phyloP scores from a whole-genome alignment of 176 grass and related monocot species.

The Cenchrus purpureus region DNA sequence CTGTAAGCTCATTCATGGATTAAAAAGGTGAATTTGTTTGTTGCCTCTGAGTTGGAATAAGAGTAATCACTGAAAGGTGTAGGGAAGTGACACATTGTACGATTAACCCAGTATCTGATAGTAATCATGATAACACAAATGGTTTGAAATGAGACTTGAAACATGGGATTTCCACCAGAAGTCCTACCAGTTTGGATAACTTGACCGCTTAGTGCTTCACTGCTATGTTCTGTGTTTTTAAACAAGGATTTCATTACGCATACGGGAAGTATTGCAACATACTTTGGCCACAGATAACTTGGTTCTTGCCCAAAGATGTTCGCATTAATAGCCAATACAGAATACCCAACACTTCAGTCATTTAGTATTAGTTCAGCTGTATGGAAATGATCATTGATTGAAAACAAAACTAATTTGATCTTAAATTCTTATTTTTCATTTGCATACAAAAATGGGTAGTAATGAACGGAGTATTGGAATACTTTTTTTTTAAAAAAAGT shows the following conservation, averaged over 20 bases:
- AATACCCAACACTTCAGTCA: neutral
- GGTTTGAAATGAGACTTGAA: conserved; percentile 14
- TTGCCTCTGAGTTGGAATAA: conserved; percentile 6
- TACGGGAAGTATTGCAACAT: neutral
- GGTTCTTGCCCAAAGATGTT: neutral
- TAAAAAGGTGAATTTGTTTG: neutral
- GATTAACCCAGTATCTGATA: conserved; percentile 23
- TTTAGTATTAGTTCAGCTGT: neutral
- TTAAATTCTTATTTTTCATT: neutral
- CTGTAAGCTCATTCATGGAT: neutral
- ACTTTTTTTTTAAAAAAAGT: neutral
- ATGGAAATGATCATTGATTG: neutral
- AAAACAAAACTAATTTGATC: neutral
- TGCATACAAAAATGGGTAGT: neutral
- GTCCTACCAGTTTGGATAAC: neutral
- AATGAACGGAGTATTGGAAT: neutral
- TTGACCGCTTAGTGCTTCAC: conserved; percentile 10
- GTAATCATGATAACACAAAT: neutral
- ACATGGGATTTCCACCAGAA: neutral
- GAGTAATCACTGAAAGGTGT: conserved; percentile 27
- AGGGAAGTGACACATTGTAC: conserved; percentile 10
- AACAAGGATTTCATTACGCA: neutral
- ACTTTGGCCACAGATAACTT: neutral
- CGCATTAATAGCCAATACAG: neutral
- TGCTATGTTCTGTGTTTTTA: no score